Conservation (phyloP, 345 rosid species). For the Boechera retrofracta region DNA sequence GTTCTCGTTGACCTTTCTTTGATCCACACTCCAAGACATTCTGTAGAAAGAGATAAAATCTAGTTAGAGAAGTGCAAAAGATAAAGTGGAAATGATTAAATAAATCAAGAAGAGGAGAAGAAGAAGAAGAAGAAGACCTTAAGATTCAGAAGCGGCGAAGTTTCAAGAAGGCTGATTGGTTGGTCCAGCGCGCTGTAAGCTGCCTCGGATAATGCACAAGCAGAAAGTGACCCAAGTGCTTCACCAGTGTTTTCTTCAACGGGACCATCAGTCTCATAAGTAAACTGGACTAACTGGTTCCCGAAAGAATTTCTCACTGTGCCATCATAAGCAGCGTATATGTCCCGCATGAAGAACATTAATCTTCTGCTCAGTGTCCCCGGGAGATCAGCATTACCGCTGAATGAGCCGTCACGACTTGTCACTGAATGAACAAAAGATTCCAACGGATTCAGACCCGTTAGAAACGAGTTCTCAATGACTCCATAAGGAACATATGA, state of each 20-base stretch:
- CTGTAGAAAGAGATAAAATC: conserved; percentile 46
- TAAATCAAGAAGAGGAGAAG: neutral
- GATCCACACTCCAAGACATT: conserved; percentile 88
- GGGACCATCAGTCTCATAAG: conserved; percentile 51
- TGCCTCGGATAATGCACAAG: conserved; percentile 90
- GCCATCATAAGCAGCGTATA: conserved; percentile 77
- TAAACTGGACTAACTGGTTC: conserved; percentile 76
- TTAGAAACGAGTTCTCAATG: conserved; percentile 69
- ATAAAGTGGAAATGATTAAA: neutral
- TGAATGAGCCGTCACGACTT: conserved; percentile 78
- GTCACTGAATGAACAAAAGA: conserved; percentile 88
- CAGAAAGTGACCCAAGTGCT: conserved; percentile 81
- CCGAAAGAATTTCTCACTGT: conserved; percentile 86
- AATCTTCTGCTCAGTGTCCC: conserved; percentile 82
- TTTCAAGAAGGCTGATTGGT: conserved; percentile 80
- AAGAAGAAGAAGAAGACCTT: conserved; percentile 46
- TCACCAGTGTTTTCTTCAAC: conserved; percentile 58
- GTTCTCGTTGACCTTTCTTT: conserved; percentile 58
- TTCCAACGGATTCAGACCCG: conserved; percentile 84
- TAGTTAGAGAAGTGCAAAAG: neutral
- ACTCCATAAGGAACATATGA: conserved; percentile 76
- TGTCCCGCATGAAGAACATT: conserved; percentile 89
- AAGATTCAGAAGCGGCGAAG: conserved; percentile 44
- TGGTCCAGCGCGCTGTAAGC: conserved; percentile 97
- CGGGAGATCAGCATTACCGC: conserved; percentile 96